These are phyloP conservation scores for Hypomontagnella monticulosa DNA, from an alignment of 495 filamentous ascomycete species.

Conservation along the genomic window DNA sequence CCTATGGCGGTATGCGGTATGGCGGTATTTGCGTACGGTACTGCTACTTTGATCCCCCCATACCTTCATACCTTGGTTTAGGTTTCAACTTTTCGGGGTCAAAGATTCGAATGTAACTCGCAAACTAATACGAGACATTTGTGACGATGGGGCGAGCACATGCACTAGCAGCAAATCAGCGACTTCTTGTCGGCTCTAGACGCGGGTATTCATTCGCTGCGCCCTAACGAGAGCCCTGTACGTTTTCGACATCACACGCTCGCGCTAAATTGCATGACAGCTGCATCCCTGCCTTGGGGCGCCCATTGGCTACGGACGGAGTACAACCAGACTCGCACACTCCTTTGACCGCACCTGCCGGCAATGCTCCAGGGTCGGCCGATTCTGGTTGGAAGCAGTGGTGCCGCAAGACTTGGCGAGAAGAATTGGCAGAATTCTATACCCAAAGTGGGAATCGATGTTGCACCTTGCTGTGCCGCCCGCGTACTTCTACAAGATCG, in stretches of 20 bases:
- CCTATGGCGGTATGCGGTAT: slow-evolving; percentile 14
- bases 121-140: slow-evolving; percentile 45
- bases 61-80: slow-evolving; percentile 24
- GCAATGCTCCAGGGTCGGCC: slow-evolving; percentile 45
- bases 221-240: slow-evolving; percentile 39
- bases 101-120: slow-evolving; percentile 25
- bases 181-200: slow-evolving; percentile 46
- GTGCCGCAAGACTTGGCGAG: slow-evolving; percentile 35
- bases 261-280: slow-evolving; percentile 57
- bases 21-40: background rate
- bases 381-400: slow-evolving; percentile 43
- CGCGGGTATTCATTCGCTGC: slow-evolving; percentile 47
- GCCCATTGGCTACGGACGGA: slow-evolving; percentile 48
- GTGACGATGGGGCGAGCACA: slow-evolving; percentile 46
- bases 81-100: slow-evolving; percentile 37
- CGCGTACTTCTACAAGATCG: slow-evolving; percentile 43
- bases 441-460: slow-evolving; percentile 37
- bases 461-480: slow-evolving; percentile 43
- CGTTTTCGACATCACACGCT: slow-evolving; percentile 49
- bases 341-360: slow-evolving; percentile 48
- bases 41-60: background rate
- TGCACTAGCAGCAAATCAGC: slow-evolving; percentile 43
- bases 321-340: slow-evolving; percentile 44
- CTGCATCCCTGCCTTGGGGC: slow-evolving; percentile 46
- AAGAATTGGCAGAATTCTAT: slow-evolving; percentile 42